Base-by-base conservation (phyloP, 495 filamentous ascomycete species). In the Cercophora samala region DNA sequence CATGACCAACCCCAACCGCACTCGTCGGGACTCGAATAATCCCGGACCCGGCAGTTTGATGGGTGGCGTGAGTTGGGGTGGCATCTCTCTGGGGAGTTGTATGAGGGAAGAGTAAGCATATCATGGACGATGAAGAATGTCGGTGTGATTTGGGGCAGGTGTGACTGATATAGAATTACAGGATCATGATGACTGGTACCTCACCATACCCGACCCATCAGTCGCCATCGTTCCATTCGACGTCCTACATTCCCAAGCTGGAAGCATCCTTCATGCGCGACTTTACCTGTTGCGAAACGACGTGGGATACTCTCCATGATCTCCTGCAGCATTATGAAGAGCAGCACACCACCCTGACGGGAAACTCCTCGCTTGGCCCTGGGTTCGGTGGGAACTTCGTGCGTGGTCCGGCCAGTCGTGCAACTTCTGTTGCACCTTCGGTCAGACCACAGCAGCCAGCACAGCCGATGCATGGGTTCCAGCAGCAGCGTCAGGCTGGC, bases 221-320 rank as follows among this genome's bases (percentile, higher is more conserved):
- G 76, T 96, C 94, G 21, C 93, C 96, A 2, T 97, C 94, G 8
- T 97, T 90, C 71, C 96, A 99, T 73, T 99, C 95, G 8, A 97
- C 94, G 0, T 98, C 95, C 29, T 99, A 99, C 78, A 87, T 98
- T 53, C 95, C 95, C 6, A 98, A 97, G 77, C 86, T 98, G 74
- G 95, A 99, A 80, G 96, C 96, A 62, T 92, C 91, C 75, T 98
- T 97, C 75, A 93, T 97, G 92, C 88, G 87, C 72, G 92, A 98
- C 80, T 98, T 97, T 79, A 88, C 86, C 56, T 99, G 95, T 82
- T 99, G 95, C 80, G 92, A 91, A 70, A 81, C 89, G 69, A 94
- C 86, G 22, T 84, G 97, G 73, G 89, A 93, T 55, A 93, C 93
- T 11, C 85, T 98, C 68, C 95, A 99, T 76, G 95, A 98, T 75